These are phyloP conservation scores for Primulina tabacum DNA, from an alignment of 257 asterid species.

Conservation along the genomic window DNA sequence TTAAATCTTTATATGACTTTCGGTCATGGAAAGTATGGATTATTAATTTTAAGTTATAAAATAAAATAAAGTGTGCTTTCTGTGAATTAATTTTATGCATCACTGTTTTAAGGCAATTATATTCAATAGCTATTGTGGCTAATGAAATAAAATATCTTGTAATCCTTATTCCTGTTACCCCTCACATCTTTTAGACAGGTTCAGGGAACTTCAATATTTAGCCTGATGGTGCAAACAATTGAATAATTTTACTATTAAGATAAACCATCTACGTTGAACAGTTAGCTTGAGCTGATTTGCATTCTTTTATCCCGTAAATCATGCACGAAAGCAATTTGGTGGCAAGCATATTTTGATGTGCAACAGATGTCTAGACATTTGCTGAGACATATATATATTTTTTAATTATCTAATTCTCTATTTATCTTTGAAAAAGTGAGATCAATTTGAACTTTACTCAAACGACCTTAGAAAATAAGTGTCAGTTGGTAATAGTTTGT, in stretches of 20 bases:
- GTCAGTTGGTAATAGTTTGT: not conserved
- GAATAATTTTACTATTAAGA: not conserved
- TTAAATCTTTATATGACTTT: conserved; percentile 3
- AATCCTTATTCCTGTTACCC: not conserved
- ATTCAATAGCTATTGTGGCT: not conserved
- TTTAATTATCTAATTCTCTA: no score
- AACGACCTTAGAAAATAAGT: not conserved
- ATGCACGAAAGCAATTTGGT: not conserved
- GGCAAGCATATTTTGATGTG: not conserved
- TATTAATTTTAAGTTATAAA: not conserved
- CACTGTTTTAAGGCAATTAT: not conserved
- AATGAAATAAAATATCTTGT: no score
- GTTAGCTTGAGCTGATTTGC: not conserved
- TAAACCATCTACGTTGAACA: not conserved
- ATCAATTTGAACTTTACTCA: not conserved
- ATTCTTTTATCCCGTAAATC: not conserved
- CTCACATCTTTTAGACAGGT: not conserved
- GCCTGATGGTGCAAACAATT: not conserved
- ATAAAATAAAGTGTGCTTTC: conserved; percentile 12
- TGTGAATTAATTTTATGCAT: not conserved
- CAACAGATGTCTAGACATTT: not conserved
- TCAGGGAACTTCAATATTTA: not conserved
- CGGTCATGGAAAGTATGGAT: conserved; percentile 4
- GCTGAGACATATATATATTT: not conserved
- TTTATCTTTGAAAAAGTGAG: not conserved